Evolutionary conservation across 2,329 filamentous ascomycete genomes (phyloP).

Genomic region (Penicillium sp.): DNA sequence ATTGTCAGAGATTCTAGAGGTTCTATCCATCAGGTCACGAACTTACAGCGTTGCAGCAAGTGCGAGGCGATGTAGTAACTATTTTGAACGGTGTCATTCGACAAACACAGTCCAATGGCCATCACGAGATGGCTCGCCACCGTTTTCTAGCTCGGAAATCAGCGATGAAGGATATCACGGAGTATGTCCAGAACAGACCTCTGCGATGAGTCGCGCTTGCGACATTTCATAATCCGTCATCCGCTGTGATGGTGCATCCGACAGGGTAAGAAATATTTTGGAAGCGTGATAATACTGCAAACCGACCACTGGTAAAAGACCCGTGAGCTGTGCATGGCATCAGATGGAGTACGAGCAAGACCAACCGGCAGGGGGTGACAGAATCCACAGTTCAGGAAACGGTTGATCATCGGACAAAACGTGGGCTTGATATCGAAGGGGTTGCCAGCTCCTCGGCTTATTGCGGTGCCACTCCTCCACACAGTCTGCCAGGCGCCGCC

Average conservation of each 20-base stretch:
- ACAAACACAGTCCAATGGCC: conserved; percentile 32
- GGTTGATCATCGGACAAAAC: conserved; percentile 23
- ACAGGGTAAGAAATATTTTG: conserved; percentile 31
- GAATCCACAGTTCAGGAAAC: conserved; percentile 38
- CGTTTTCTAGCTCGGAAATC: conserved; percentile 20
- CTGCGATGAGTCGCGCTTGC: not conserved
- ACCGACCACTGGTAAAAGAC: conserved; percentile 29
- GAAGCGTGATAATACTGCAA: conserved; percentile 40
- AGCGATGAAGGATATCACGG: not conserved
- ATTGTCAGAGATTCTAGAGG: not conserved
- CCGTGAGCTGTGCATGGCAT: not conserved
- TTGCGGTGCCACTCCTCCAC: conserved; percentile 32
- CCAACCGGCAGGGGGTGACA: conserved; percentile 34
- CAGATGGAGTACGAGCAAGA: not conserved
- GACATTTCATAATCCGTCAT: conserved; percentile 28
- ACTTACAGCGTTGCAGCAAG: conserved; percentile 30
- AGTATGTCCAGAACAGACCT: conserved; percentile 20
- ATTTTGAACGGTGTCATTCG: conserved; percentile 34
- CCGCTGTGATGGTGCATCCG: conserved; percentile 21
- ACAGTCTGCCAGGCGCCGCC: conserved; percentile 23
- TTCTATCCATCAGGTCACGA: conserved; percentile 6
- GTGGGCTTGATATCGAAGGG: conserved; percentile 30
- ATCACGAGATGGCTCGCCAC: conserved; percentile 29
- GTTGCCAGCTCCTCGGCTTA: conserved; percentile 34
- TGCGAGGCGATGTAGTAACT: conserved; percentile 35